These are phyloP conservation scores for Saccharomycopsis fodiens DNA, from an alignment of 805 yeast species.

Conservation along the genomic window DNA sequence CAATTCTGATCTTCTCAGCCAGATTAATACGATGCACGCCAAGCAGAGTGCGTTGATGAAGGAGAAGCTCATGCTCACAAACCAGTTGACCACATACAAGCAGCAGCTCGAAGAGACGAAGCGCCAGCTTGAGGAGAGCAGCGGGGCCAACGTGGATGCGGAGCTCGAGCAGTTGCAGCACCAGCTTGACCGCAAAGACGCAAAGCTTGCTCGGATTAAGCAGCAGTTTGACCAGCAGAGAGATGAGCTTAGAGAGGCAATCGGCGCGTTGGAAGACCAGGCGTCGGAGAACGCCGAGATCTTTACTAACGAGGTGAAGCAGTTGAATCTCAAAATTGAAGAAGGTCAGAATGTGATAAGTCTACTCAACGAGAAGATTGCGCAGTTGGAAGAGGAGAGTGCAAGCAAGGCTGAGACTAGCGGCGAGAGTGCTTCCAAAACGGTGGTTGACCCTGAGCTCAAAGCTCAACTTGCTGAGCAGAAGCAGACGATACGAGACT, in stretches of 20 bases:
- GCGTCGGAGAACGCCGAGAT: constrained; percentile 47
- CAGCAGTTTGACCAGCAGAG: constrained; percentile 44
- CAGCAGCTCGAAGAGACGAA: constrained; percentile 35
- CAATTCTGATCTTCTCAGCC: background rate
- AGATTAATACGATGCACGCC: constrained; percentile 4
- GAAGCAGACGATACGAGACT: background rate
- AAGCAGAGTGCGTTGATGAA: constrained; percentile 5
- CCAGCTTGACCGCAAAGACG: constrained; percentile 38
- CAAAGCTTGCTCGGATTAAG: constrained; percentile 39
- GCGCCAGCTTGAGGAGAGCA: constrained; percentile 40
- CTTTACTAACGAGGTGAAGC: constrained; percentile 39
- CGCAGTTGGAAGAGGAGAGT: background rate
- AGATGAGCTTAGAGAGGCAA: constrained; percentile 50
- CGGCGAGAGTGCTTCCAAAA: background rate
- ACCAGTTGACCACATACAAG: constrained; percentile 21
- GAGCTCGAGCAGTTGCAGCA: constrained; percentile 39
- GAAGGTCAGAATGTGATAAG: constrained; percentile 3
- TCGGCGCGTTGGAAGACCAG: constrained; percentile 46
- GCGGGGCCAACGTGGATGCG: constrained; percentile 41
- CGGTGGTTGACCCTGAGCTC: background rate
- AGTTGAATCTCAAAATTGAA: constrained; percentile 15
- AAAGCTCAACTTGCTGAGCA: background rate
- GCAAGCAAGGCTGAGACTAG: background rate
- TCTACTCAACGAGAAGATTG: constrained; percentile 1
- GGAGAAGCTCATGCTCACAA: constrained; percentile 10